phyloP scores from a whole-genome alignment of 345 rosid genomes.

The Carallia pectinifolia region DNA sequence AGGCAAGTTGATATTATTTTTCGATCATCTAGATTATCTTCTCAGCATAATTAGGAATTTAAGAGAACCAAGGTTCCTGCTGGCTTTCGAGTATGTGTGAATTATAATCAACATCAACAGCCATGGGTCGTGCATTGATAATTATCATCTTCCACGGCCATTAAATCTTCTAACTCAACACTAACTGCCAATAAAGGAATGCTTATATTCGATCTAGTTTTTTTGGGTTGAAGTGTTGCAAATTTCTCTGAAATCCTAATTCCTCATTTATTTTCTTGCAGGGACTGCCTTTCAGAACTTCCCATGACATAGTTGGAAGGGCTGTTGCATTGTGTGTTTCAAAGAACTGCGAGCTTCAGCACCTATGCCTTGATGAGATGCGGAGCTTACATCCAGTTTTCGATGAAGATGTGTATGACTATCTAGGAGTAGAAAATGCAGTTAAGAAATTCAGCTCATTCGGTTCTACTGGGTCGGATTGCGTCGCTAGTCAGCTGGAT shows the following conservation, averaged over 20 bases:
- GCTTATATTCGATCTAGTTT: not conserved
- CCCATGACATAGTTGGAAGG: constrained; percentile 90
- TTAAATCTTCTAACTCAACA: not conserved
- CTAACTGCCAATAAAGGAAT: not conserved
- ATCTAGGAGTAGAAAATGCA: constrained; percentile 75
- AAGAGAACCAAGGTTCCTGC: not conserved
- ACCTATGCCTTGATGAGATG: constrained; percentile 68
- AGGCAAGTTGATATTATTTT: constrained; percentile 47
- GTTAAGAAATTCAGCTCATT: constrained; percentile 70
- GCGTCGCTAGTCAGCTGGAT: constrained; percentile 60
- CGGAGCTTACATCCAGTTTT: constrained; percentile 57
- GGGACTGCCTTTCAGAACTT: constrained; percentile 91
- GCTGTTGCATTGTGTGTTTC: constrained; percentile 78
- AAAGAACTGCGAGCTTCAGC: constrained; percentile 69
- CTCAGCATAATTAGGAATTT: not conserved
- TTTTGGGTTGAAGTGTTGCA: not conserved
- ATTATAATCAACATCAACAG: too few relatives aligned
- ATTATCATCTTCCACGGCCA: not conserved
- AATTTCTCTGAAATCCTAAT: not conserved
- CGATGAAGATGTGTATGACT: constrained; percentile 68
- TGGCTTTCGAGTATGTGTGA: too few relatives aligned
- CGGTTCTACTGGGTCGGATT: constrained; percentile 72
- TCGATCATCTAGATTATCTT: not conserved
- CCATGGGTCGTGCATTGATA: too few relatives aligned
- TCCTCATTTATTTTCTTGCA: constrained; percentile 22